Evolutionary conservation across 2,329 filamentous ascomycete genomes (phyloP), one percentile per base, ranked within the genome.

Genomic region (Davidsoniella australis): DNA sequence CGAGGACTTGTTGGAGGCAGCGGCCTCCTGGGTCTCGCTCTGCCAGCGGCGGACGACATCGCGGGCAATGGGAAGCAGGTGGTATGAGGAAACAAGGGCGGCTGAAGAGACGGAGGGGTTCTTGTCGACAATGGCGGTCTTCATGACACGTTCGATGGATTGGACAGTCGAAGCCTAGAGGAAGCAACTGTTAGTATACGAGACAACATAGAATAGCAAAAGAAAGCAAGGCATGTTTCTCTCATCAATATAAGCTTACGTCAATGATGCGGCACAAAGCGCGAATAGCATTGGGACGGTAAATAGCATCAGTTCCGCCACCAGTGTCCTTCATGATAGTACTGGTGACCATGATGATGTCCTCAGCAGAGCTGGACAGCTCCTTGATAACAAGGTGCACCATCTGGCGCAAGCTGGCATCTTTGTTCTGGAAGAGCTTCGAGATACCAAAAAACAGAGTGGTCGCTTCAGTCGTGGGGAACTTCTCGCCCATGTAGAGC

Each of bases 311-410:
- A 61, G 86, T 95, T 60, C 88, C 85, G 55, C 93, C 87, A 47
- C 88, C 87, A 9, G 89, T 95, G 65, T 98, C 91, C 72, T 98
- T 98, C 91, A 96, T 98, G 59, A 98, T 95, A 58, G 89, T 95
- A 67, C 86, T 94, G 16, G 91, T 98, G 54, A 95, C 91, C 91
- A 98, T 96, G 64, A 98, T 98, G 56, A 95, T 93, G 73, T 98
- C 91, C 70, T 96, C 87, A 52, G 91, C 91, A 20, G 87, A 94
- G 65, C 80, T 79, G 57, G 89, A 86, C 60, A 98, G 74, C 75
- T 98, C 91, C 77, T 96, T 98, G 71, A 96, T 85, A 63, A 95
- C 81, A 57, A 96, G 75, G 69, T 96, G 94, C 47, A 98, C 89
- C 88, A 96, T 95, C 72, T 98, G 91, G 61, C 91, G 86, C 63